Conservation (phyloP, 192 early-diverging fungal species). For the Radiomyces spectabilis region DNA sequence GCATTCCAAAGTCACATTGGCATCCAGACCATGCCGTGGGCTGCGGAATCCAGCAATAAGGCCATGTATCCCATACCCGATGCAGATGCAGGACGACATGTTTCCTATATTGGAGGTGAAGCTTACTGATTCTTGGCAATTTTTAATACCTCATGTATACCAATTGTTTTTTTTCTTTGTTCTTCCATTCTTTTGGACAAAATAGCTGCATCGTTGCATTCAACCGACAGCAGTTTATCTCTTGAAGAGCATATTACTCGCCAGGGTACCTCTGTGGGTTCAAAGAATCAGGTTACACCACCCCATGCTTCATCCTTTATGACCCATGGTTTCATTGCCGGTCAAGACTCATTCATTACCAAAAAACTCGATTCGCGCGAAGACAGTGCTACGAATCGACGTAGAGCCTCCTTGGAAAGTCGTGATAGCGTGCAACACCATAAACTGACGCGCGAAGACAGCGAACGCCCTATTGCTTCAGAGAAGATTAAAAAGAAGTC, state of each 20-base stretch:
- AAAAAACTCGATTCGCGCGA: slow-evolving; percentile 8
- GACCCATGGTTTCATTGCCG: neutral
- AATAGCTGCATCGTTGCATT: slow-evolving; percentile 21
- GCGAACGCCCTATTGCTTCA: slow-evolving; percentile 26
- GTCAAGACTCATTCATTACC: neutral
- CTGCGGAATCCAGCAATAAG: neutral
- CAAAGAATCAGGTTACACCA: neutral
- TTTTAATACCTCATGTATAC: neutral
- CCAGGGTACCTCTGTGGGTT: neutral
- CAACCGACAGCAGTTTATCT: slow-evolving; percentile 19
- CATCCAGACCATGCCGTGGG: neutral
- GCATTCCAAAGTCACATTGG: neutral
- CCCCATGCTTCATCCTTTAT: slow-evolving; percentile 15
- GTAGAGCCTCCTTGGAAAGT: neutral
- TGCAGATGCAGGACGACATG: neutral
- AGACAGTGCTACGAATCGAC: too few relatives aligned
- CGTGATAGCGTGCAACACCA: slow-evolving; percentile 14
- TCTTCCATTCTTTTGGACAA: neutral
- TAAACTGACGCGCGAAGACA: slow-evolving; percentile 30
- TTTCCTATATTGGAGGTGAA: neutral
- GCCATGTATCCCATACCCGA: neutral
- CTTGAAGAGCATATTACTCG: slow-evolving; percentile 11
- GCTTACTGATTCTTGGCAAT: neutral
- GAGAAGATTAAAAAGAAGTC: slow-evolving; percentile 33
- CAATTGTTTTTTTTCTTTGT: neutral